Evolutionary conservation across 2,329 filamentous ascomycete genomes (phyloP).

Genomic region (Pestalotiopsis sp.): DNA sequence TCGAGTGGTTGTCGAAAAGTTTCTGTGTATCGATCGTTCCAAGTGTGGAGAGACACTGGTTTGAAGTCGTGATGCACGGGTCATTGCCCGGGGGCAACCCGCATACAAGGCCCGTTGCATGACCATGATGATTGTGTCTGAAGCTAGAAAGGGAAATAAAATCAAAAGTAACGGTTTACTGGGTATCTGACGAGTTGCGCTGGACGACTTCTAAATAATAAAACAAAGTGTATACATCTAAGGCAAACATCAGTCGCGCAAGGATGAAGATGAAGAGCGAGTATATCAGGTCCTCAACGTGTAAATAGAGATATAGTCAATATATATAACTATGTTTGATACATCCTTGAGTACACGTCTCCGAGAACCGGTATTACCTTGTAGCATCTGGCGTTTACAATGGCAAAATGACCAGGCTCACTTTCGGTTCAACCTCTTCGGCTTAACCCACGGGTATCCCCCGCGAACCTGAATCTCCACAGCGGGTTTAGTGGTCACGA

Average conservation of each 20-base stretch:
- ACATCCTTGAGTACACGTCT: background rate
- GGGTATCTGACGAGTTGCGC: background rate
- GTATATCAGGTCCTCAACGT: too few relatives aligned
- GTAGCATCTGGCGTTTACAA: background rate
- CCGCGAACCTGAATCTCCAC: background rate
- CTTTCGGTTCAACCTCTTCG: background rate
- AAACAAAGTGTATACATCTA: background rate
- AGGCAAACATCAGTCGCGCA: too few relatives aligned
- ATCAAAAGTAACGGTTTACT: background rate
- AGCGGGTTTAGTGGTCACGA: background rate
- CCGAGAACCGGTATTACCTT: background rate
- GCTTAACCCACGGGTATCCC: background rate
- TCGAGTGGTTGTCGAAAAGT: background rate
- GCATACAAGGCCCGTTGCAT: background rate
- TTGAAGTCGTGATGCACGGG: background rate
- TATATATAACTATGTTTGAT: too few relatives aligned
- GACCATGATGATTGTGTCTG: background rate
- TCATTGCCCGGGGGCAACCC: background rate
- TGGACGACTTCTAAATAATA: background rate
- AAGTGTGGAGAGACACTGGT: background rate
- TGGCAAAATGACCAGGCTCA: background rate
- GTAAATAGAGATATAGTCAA: too few relatives aligned
- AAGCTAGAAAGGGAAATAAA: background rate
- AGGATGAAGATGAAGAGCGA: too few relatives aligned
- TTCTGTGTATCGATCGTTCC: background rate